Evolutionary conservation across 352 stramenopile species (phyloP).

Genomic region (Phytophthora kernoviae): DNA sequence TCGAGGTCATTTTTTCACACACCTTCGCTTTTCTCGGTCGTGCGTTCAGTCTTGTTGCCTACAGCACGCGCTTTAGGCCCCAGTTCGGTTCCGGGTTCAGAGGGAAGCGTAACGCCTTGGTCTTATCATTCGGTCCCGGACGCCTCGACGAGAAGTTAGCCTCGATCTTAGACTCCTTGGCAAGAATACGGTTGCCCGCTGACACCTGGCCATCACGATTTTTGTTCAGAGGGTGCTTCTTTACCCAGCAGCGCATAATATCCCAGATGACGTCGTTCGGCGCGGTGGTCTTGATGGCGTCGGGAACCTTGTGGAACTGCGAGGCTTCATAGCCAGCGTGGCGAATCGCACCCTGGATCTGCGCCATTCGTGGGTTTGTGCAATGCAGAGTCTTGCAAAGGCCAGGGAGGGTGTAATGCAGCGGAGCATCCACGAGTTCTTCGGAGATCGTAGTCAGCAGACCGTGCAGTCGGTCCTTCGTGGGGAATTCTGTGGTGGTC

Average conservation of each 20-base stretch:
- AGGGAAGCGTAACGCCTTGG: constrained; percentile 93
- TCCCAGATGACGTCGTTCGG: constrained; percentile 98
- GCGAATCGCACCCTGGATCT: constrained; percentile 94
- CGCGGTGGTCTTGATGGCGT: constrained; percentile 98
- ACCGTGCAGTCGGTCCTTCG: constrained; percentile 92
- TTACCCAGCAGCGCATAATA: constrained; percentile 96
- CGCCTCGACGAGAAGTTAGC: constrained; percentile 85
- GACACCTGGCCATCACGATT: constrained; percentile 84
- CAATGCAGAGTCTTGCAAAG: constrained; percentile 95
- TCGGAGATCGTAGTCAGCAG: constrained; percentile 96
- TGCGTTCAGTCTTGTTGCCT: constrained; percentile 57
- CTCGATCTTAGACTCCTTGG: constrained; percentile 83
- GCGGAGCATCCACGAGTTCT: constrained; percentile 94
- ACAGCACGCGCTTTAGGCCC: constrained; percentile 94
- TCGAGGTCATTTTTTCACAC: constrained; percentile 3
- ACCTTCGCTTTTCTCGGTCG: constrained; percentile 27
- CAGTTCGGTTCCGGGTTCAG: constrained; percentile 96
- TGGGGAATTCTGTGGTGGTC: constrained; percentile 89
- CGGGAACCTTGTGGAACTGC: constrained; percentile 98
- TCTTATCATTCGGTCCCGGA: constrained; percentile 70
- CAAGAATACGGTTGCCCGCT: constrained; percentile 84
- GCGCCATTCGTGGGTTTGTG: constrained; percentile 92
- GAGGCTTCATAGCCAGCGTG: constrained; percentile 97
- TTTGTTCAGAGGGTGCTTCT: constrained; percentile 93
- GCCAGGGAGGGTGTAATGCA: constrained; percentile 97